Base-by-base conservation (phyloP, 2,329 filamentous ascomycete genomes). In the Helotiales sp. region DNA sequence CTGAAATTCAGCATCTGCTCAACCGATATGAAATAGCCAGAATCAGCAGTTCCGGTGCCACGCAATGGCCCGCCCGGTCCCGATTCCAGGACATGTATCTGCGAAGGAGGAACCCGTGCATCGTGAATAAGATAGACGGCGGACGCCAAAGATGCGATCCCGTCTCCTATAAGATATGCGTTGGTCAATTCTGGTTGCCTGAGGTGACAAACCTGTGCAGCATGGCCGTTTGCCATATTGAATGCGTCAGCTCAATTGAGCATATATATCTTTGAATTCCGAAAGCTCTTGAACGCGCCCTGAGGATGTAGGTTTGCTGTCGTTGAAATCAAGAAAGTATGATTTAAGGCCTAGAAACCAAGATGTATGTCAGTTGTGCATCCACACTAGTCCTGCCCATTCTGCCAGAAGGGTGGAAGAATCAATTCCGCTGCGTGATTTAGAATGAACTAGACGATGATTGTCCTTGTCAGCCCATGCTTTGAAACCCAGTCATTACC, bases 31-130 rank as follows among this genome's bases (percentile, higher is more conserved):
- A 76, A 59, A 59, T 76, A 77, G 2, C 74, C 76, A 4, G 65
- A 69, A 22, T 69, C 40, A 45, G 74, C 49, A 30, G 60, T 60
- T 55, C 71, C 72, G 20, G 61, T 47, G 7, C 68, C 65, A 26
- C 73, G 68, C 73, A 76, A 74, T 11, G 73, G 70, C 6, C 74
- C 74, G 10, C 74, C 73, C 1, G 72, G 66, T 10, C 68, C 26
- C 0, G 75, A 72, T 62, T 77, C 75, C n/a, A 77, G 60, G 62
- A 77, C 74, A 62, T 76, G 75, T 61, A 77, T 75, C 37, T 77
- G 72, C 11, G 64, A 52, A 1, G 73, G 67, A 5, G 75, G 74
- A 6, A 77, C 73, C 24, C 73, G 69, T 7, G 74, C 75, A 72
- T 77, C 75, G 34, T 77, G 70, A 61, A 75, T 69, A 24, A 77